Evolutionary conservation across 176 grass and related monocot genomes (phyloP).

Genomic region (sorghum (Sorghum bicolor)): DNA sequence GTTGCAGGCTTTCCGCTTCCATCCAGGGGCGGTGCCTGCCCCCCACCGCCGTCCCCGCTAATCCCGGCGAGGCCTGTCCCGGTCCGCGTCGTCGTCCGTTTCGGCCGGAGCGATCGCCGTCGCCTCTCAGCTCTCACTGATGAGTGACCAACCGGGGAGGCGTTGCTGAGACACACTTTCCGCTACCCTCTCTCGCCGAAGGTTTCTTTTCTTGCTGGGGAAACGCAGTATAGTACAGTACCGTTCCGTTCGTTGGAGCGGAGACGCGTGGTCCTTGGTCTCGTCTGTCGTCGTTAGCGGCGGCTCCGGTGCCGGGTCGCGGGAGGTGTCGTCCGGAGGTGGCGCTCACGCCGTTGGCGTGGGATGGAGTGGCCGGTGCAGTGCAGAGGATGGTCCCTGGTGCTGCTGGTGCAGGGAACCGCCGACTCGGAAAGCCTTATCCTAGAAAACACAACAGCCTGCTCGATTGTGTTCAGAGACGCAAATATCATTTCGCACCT

Average conservation of each 20-base stretch:
- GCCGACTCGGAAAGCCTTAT: background rate
- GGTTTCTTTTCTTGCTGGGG: background rate
- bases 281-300: background rate
- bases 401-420: background rate
- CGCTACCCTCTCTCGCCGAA: background rate
- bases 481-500: background rate
- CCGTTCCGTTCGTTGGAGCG: background rate
- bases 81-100: background rate
- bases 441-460: background rate
- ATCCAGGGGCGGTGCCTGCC: background rate
- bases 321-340: constrained; percentile 3
- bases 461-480: background rate
- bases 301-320: background rate
- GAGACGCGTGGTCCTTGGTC: background rate
- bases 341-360: background rate
- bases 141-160: background rate
- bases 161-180: background rate
- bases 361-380: background rate
- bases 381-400: background rate
- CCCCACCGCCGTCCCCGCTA: background rate
- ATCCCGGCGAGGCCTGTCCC: background rate
- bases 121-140: too few species aligned
- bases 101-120: too few species aligned
- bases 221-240: background rate
- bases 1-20: constrained; percentile 33